Conservation (phyloP, 2,329 filamentous ascomycete genomes). For the Grosmannia clavigera region DNA sequence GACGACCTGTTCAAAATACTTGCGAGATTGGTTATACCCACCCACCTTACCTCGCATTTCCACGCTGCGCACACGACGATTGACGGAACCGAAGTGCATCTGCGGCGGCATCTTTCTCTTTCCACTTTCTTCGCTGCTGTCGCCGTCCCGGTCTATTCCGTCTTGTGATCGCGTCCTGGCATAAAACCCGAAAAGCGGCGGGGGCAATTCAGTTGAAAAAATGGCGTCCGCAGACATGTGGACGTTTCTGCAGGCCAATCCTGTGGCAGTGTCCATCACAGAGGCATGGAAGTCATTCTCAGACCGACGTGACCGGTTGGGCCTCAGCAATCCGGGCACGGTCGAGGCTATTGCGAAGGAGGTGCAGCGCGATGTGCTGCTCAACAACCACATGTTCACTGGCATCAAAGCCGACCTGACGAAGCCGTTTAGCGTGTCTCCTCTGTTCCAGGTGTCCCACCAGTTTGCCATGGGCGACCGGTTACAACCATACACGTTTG, state of each 20-base stretch:
- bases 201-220: constrained; percentile 2
- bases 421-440: constrained; percentile 87
- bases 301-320: constrained; percentile 75
- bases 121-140: neutral
- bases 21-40: constrained; percentile 1
- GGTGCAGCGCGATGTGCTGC: constrained; percentile 90
- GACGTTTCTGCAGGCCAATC: constrained; percentile 62
- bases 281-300: constrained; percentile 74
- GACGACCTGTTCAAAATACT: neutral
- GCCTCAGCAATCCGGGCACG: constrained; percentile 82
- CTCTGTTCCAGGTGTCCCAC: constrained; percentile 94
- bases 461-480: constrained; percentile 91
- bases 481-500: constrained; percentile 89
- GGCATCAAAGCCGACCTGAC: constrained; percentile 92
- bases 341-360: constrained; percentile 78
- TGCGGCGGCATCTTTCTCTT: neutral
- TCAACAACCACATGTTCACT: constrained; percentile 94
- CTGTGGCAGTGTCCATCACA: constrained; percentile 54
- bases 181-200: neutral
- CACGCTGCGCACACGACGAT: neutral
- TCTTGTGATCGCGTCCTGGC: neutral
- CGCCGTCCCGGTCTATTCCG: neutral
- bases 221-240: constrained; percentile 42
- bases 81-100: neutral
- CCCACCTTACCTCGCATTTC: neutral